These are phyloP conservation scores for Vachellia collinsii DNA, from an alignment of 306 rosid species.

Conservation along the genomic window DNA sequence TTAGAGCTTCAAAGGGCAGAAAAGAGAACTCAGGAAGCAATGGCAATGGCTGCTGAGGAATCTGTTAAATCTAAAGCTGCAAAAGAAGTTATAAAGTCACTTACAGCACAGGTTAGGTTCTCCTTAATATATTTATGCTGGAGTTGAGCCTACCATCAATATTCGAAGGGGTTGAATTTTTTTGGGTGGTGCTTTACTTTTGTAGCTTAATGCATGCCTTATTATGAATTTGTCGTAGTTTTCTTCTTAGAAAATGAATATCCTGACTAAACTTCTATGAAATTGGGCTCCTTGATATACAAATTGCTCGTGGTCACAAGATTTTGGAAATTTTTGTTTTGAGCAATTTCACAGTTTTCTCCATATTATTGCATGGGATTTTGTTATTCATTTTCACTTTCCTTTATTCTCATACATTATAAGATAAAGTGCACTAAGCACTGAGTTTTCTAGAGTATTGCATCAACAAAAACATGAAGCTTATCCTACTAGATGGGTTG, in stretches of 20 bases:
- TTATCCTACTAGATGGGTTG: no score
- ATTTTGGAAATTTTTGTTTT: constrained; percentile 12
- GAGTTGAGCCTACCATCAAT: constrained; percentile 33
- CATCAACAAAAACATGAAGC: no score
- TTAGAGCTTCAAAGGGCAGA: constrained; percentile 76
- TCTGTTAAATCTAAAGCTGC: constrained; percentile 82
- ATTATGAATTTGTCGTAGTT: neutral
- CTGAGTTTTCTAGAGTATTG: neutral
- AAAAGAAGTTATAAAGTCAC: constrained; percentile 93
- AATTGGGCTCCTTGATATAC: constrained; percentile 12
- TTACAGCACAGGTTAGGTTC: constrained; percentile 80
- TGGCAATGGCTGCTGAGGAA: constrained; percentile 81
- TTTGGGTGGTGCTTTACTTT: constrained; percentile 18
- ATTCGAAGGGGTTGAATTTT: constrained; percentile 29
- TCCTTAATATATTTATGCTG: constrained; percentile 32
- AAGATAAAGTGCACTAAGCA: neutral
- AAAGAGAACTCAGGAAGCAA: constrained; percentile 83
- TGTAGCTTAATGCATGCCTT: constrained; percentile 2
- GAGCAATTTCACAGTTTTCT: neutral
- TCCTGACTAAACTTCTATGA: neutral
- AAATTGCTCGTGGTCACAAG: neutral
- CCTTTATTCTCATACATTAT: neutral
- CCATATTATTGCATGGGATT: constrained; percentile 16
- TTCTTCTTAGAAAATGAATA: constrained; percentile 13
- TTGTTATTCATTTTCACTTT: neutral